Percentiles rank a stretch among this genome's conserved stretches.
Evolutionary conservation across 495 filamentous ascomycete species (phyloP).

Genomic region (Apodospora peruviana): DNA sequence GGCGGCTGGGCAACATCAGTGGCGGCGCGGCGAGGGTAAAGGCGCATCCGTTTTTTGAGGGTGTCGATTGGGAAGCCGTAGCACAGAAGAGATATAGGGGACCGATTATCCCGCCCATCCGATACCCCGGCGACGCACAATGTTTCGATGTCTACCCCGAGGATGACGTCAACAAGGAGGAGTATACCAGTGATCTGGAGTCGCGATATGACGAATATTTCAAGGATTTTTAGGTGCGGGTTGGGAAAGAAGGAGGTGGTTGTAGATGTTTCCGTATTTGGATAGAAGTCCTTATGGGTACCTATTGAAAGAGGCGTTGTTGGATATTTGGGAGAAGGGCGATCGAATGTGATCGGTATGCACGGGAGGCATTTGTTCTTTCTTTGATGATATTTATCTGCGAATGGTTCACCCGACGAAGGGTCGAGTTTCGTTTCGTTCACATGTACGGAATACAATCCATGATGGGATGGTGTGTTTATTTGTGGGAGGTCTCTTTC

Average conservation of each 20-base stretch:
- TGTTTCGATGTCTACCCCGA: constrained; percentile 86
- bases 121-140: constrained; percentile 73
- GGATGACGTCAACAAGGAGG: constrained; percentile 45
- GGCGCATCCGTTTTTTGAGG: constrained; percentile 77
- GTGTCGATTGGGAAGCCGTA: constrained; percentile 81
- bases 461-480: no score
- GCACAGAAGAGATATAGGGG: constrained; percentile 64
- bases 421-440: no score
- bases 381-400: no score
- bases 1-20: constrained; percentile 79
- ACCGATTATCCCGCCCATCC: constrained; percentile 79
- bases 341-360: no score
- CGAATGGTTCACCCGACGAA: no score
- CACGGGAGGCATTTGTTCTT: no score
- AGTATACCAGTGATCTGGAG: constrained; percentile 69
- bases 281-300: no score
- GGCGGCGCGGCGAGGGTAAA: constrained; percentile 81
- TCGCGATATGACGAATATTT: constrained; percentile 73
- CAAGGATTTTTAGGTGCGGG: constrained; percentile 59
- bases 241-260: not conserved
- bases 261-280: not conserved
- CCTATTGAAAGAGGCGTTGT: no score
- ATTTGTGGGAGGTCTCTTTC: no score
- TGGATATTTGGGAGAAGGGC: no score
- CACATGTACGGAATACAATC: no score